Evolutionary conservation across 31 red algal species (phyloP).

Genomic region (Porphyra umbilicalis): DNA sequence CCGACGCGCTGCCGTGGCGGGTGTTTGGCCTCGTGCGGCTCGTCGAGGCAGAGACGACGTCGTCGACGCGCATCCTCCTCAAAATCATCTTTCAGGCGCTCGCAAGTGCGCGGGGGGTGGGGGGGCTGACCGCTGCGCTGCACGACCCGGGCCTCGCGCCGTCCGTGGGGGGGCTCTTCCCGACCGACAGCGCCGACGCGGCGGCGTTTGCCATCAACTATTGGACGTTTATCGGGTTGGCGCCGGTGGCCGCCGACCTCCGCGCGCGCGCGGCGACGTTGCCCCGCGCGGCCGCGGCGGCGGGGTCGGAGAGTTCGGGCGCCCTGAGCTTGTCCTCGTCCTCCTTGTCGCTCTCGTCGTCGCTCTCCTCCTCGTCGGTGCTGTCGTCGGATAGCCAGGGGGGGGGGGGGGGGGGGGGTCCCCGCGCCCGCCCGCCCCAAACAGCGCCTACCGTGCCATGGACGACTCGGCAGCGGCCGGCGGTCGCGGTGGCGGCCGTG

Average conservation of each 20-base stretch:
- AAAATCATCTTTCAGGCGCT: slow-evolving; percentile 75
- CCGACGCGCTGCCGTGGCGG: slow-evolving; percentile 65
- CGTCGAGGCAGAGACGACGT: slow-evolving; percentile 73
- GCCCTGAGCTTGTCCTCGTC: slow-evolving; percentile 7
- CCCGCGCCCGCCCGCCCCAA: not conserved
- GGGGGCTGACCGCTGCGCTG: slow-evolving; percentile 27
- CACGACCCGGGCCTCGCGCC: slow-evolving; percentile 5
- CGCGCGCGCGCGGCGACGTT: slow-evolving; percentile 19
- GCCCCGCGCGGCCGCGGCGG: slow-evolving; percentile 5
- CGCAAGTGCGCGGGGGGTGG: slow-evolving; percentile 16
- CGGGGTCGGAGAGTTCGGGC: not conserved
- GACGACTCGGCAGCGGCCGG: not conserved
- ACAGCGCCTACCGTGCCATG: not conserved
- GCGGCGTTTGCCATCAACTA: slow-evolving; percentile 74
- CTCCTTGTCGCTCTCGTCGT: slow-evolving; percentile 15
- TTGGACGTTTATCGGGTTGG: slow-evolving; percentile 73
- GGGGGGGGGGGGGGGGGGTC: not conserved
- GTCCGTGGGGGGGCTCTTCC: slow-evolving; percentile 61
- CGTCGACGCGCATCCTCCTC: slow-evolving; percentile 76
- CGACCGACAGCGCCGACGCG: slow-evolving; percentile 36
- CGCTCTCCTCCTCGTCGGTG: not conserved
- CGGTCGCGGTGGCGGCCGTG: not conserved
- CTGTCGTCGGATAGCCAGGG: not conserved
- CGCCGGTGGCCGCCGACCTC: slow-evolving; percentile 55
- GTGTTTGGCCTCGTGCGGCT: slow-evolving; percentile 56